Evolutionary conservation across 495 filamentous ascomycete genomes (phyloP).

Genomic region (Thozetella sp.): DNA sequence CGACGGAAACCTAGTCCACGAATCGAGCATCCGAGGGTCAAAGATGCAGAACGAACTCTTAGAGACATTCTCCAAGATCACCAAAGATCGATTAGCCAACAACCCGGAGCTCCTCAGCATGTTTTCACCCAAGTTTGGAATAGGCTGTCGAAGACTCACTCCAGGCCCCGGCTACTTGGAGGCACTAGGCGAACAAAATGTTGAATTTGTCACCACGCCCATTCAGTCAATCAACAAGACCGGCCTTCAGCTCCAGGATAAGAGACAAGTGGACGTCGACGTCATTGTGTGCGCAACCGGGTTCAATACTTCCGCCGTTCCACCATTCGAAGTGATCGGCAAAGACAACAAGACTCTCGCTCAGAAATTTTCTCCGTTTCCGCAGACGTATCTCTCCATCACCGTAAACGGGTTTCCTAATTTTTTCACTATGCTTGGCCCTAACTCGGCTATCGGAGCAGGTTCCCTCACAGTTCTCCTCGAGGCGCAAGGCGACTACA

Average conservation of each 20-base stretch:
- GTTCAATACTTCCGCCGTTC: conserved; percentile 46
- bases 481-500: conserved; percentile 46
- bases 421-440: conserved; percentile 49
- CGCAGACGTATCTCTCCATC: conserved; percentile 37
- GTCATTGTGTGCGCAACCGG: conserved; percentile 46
- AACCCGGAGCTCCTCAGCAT: conserved; percentile 2
- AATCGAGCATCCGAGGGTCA: conserved; percentile 18
- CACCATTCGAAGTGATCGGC: conserved; percentile 37
- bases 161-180: conserved; percentile 65
- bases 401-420: conserved; percentile 42
- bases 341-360: conserved; percentile 36
- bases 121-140: conserved; percentile 54
- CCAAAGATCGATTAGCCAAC: not conserved
- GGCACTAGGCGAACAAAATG: conserved; percentile 48
- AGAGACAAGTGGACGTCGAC: conserved; percentile 44
- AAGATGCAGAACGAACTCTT: conserved; percentile 18
- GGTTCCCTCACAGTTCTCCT: conserved; percentile 50
- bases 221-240: conserved; percentile 45
- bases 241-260: conserved; percentile 51
- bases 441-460: conserved; percentile 45
- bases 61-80: conserved; percentile 20
- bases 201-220: conserved; percentile 37
- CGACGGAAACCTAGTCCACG: conserved; percentile 20
- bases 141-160: conserved; percentile 64
- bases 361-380: conserved; percentile 44